Base-by-base conservation (phyloP, 192 early-diverging fungal genomes). In the Podila verticillata region DNA sequence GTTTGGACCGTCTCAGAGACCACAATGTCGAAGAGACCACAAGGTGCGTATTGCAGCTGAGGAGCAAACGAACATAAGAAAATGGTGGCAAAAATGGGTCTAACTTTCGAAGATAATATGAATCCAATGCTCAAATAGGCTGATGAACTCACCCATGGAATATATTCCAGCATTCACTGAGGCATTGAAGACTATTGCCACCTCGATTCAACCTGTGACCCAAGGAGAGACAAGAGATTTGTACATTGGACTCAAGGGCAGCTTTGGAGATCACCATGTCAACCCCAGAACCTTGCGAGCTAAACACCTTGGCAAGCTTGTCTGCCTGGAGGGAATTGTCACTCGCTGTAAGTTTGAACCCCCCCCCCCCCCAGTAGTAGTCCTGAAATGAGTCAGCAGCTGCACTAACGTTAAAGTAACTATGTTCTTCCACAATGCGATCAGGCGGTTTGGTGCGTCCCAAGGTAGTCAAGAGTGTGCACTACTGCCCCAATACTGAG, bases 271-370 rank as follows among this genome's bases (percentile, higher is more conserved):
- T 54, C 81, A 95, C 61, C 91, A 95, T 60, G 82, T 98, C 69
- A 94, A 92, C 61, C 98, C 97, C 26, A 88, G 98, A 63, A 92
- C 93, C 28, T 70, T 99, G 54, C 90, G 88, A 44, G 92, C 98
- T 4, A 82, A 75, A 57, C 90, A 91, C 47, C 70, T 99, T 28
- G 96, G 97, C 39, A 92, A 91, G 81, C 87, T 97, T 60, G 90
- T 99, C 36, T 96, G 95, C 63, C 77, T 99, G 28, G 97, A 99
- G 84, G 98, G 96, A 57, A 99, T 99, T 70, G 97, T 99, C 28
- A 99, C 98, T 15, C 92, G 94, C 69, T 99, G 98, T 92, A 85
- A 79, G 87, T 81, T 15, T 28, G 20, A 17, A 9, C n/a, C n/a
- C n/a, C n/a, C n/a, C n/a, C n/a, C n/a, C n/a, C n/a, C n/a, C n/a